Evolutionary conservation across 768 basidiomycete species (phyloP).

Genomic region (Filobasidium wieringae): DNA sequence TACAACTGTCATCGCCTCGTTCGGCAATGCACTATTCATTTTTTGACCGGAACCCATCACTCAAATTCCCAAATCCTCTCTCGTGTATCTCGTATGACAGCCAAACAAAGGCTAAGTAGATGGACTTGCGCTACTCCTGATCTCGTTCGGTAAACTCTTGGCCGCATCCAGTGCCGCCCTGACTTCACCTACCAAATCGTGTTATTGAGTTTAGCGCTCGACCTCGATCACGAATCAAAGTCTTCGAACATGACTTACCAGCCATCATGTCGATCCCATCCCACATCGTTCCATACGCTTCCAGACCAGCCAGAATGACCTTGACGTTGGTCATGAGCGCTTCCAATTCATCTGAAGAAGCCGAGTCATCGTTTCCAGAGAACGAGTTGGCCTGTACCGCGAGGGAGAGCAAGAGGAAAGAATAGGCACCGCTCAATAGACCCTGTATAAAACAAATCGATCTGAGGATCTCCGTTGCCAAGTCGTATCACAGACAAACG

Average conservation of each 20-base stretch:
- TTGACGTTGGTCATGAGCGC: conserved; percentile 37
- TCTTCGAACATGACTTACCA: conserved; percentile 20
- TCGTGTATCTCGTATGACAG: too few relatives aligned
- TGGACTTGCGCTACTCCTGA: background rate
- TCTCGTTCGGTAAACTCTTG: conserved; percentile 23
- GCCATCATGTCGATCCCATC: conserved; percentile 38
- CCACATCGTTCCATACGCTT: conserved; percentile 38
- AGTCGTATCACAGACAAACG: background rate
- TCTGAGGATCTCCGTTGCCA: background rate
- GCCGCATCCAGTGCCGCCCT: conserved; percentile 34
- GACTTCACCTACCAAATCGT: conserved; percentile 26
- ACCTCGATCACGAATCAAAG: background rate
- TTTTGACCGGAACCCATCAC: too few relatives aligned
- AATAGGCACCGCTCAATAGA: conserved; percentile 34
- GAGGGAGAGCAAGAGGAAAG: conserved; percentile 33
- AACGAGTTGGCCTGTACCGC: conserved; percentile 33
- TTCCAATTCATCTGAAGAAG: conserved; percentile 27
- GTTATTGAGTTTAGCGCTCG: background rate
- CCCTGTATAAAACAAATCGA: background rate
- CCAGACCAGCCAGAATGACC: conserved; percentile 34
- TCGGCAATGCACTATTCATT: too few relatives aligned
- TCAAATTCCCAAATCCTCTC: too few relatives aligned
- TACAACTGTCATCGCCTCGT: too few relatives aligned
- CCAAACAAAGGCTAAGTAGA: too few relatives aligned
- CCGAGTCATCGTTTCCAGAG: conserved; percentile 11